These are phyloP conservation scores for Chalaropsis ovoidea DNA, from an alignment of 2,329 filamentous ascomycete species.

Conservation along the genomic window DNA sequence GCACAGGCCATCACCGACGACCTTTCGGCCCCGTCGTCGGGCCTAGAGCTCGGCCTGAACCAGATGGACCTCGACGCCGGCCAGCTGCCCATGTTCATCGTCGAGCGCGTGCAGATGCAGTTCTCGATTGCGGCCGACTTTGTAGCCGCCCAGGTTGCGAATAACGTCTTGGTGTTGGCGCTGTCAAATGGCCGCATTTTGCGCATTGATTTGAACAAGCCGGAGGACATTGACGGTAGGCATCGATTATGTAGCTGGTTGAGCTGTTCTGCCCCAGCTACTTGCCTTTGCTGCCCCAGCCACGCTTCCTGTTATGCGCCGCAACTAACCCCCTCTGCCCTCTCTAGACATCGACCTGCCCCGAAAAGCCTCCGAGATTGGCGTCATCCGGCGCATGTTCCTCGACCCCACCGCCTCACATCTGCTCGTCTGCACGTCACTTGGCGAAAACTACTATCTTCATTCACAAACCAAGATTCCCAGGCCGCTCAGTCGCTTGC, in stretches of 20 bases:
- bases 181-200: conserved; percentile 86
- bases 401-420: conserved; percentile 95
- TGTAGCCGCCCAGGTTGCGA: conserved; percentile 90
- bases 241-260: background rate
- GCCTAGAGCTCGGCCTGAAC: conserved; percentile 41
- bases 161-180: conserved; percentile 89
- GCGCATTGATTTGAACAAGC: conserved; percentile 84
- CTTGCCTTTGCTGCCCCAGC: background rate
- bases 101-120: conserved; percentile 83
- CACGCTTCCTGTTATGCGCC: background rate
- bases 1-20: conserved; percentile 46
- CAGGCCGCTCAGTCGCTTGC: conserved; percentile 68
- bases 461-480: conserved; percentile 89
- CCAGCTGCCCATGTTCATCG: conserved; percentile 81
- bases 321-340: background rate
- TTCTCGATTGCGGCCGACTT: conserved; percentile 94
- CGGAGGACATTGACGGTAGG: conserved; percentile 85
- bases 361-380: conserved; percentile 81
- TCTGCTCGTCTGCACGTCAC: conserved; percentile 78
- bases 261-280: too few relatives aligned
- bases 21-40: conserved; percentile 54
- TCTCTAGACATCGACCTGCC: conserved; percentile 83
- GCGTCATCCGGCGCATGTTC: conserved; percentile 90
- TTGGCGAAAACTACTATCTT: conserved; percentile 95
- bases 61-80: conserved; percentile 45